phyloP scores from a whole-genome alignment of 2,329 filamentous ascomycete species.

The Aspergillus sp. region DNA sequence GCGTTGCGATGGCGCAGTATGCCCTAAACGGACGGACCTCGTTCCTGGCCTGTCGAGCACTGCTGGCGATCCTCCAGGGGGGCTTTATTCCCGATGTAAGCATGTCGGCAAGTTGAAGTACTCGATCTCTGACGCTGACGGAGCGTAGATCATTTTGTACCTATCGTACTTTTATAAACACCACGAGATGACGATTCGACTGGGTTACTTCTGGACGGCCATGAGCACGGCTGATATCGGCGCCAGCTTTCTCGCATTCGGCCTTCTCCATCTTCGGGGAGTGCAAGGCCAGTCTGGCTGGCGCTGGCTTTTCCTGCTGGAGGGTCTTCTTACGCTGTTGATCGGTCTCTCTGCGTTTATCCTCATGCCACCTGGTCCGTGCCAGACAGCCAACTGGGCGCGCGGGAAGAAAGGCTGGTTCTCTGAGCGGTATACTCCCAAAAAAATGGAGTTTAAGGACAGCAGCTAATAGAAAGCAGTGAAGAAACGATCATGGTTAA shows the following conservation, averaged over 20 bases:
- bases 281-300: conserved; percentile 28
- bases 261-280: conserved; percentile 41
- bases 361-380: conserved; percentile 65
- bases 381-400: conserved; percentile 61
- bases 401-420: conserved; percentile 67
- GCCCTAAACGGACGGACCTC: conserved; percentile 47
- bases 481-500: conserved; percentile 73
- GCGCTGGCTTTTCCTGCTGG: conserved; percentile 45
- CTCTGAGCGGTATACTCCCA: conserved; percentile 48
- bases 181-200: conserved; percentile 64
- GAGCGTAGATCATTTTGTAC: conserved; percentile 44
- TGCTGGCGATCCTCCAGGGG: conserved; percentile 52
- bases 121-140: background rate
- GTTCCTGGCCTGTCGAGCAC: conserved; percentile 46
- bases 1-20: conserved; percentile 53
- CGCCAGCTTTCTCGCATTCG: conserved; percentile 49
- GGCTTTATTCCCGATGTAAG: conserved; percentile 51
- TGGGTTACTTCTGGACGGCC: conserved; percentile 71
- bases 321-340: conserved; percentile 49
- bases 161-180: conserved; percentile 75
- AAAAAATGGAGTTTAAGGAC: too few relatives aligned
- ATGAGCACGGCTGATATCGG: conserved; percentile 51
- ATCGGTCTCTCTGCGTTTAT: conserved; percentile 58
- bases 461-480: background rate
- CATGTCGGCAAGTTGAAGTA: too few relatives aligned